Evolutionary conservation across 371 early-diverging fungal species (phyloP).

Genomic region (Edhazardia aedis): DNA sequence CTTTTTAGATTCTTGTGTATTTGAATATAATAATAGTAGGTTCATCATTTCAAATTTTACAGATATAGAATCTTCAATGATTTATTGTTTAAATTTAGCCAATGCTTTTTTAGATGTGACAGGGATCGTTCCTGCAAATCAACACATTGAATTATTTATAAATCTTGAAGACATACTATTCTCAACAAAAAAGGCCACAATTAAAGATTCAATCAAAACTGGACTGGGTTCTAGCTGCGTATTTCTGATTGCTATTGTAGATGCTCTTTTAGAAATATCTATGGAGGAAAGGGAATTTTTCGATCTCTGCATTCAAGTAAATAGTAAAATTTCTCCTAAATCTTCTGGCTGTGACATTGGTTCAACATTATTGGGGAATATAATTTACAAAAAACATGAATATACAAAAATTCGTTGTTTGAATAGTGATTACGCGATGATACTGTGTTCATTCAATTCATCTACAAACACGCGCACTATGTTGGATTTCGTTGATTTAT

Average conservation of each 20-base stretch:
- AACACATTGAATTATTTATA: neutral
- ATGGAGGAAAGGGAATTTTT: neutral
- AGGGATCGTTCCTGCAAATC: neutral
- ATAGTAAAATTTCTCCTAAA: neutral
- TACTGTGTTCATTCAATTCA: conserved; percentile 8
- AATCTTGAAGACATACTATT: conserved; percentile 12
- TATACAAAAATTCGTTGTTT: neutral
- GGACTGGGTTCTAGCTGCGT: conserved; percentile 16
- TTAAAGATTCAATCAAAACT: conserved; percentile 6
- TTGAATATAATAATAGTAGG: neutral
- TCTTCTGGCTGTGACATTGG: conserved; percentile 12
- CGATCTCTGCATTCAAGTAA: neutral
- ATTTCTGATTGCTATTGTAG: conserved; percentile 5
- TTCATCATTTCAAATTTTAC: neutral
- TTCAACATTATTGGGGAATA: neutral
- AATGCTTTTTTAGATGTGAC: neutral
- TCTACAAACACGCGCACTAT: conserved; percentile 9
- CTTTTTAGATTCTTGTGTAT: neutral
- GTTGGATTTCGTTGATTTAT: neutral
- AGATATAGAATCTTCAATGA: neutral
- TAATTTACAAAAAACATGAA: neutral
- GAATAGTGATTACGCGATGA: neutral
- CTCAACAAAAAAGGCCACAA: neutral
- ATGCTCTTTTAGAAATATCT: neutral
- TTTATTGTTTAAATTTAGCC: neutral